Evolutionary conservation across 176 grass and related monocot species (phyloP).

Genomic region (Tillandsia leiboldiana): DNA sequence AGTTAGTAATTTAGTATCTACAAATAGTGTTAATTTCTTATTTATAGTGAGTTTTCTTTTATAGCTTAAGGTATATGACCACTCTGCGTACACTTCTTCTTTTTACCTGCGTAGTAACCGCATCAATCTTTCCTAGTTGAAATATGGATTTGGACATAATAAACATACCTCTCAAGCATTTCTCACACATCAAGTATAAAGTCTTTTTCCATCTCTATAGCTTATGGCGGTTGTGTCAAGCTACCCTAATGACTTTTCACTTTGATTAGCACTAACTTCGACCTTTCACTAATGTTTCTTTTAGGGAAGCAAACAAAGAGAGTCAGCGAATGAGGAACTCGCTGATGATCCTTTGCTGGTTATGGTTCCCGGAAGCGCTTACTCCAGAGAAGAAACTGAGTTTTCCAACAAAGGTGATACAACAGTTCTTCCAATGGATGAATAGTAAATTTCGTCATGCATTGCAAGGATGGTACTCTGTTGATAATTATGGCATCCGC

Average conservation of each 20-base stretch:
- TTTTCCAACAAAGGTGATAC: slow-evolving; percentile 2
- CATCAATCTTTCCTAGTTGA: too few relatives aligned
- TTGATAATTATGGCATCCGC: too few relatives aligned
- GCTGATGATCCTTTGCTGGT: slow-evolving; percentile 35
- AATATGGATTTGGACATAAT: too few relatives aligned
- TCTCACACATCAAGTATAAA: too few relatives aligned
- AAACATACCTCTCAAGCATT: too few relatives aligned
- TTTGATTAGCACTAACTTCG: slow-evolving; percentile 4
- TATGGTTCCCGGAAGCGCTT: slow-evolving; percentile 76
- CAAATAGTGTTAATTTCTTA: slow-evolving; percentile 3
- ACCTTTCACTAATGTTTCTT: slow-evolving; percentile 10
- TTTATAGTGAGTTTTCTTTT: background rate
- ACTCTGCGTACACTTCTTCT: slow-evolving; percentile 4
- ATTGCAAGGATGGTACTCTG: too few relatives aligned
- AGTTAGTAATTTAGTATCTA: slow-evolving; percentile 32
- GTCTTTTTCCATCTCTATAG: too few relatives aligned
- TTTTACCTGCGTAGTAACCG: too few relatives aligned
- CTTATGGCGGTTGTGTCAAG: too few relatives aligned
- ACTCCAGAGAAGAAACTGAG: slow-evolving; percentile 27
- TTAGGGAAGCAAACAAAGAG: slow-evolving; percentile 25
- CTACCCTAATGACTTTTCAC: background rate
- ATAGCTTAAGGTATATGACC: background rate
- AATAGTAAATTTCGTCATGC: too few relatives aligned
- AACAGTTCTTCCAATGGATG: background rate
- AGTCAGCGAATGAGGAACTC: slow-evolving; percentile 13